A percentile compares a stretch with the other conserved stretches of the same genome.
Evolutionary conservation across 768 basidiomycete genomes (phyloP).

Genomic region (Podaxis sp.): DNA sequence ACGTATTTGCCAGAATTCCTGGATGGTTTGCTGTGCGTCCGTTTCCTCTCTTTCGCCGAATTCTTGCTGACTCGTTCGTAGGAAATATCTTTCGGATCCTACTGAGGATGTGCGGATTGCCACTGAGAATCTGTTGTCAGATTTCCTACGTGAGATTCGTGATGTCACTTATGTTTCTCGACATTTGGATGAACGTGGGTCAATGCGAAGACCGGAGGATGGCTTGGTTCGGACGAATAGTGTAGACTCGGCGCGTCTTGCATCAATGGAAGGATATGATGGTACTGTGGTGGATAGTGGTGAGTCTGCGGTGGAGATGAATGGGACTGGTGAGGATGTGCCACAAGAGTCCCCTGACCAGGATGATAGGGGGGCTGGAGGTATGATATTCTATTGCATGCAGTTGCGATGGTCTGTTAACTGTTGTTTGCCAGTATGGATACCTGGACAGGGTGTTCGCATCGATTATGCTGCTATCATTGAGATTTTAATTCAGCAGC

Average conservation of each 20-base stretch:
- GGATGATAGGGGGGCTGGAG: constrained; percentile 63
- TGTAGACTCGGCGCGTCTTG: not conserved
- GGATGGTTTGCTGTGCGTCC: constrained; percentile 86
- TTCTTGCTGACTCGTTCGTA: constrained; percentile 27
- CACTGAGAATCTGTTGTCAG: constrained; percentile 85
- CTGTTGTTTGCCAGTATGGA: constrained; percentile 57
- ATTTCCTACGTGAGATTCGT: constrained; percentile 88
- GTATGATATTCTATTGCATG: constrained; percentile 35
- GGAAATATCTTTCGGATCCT: constrained; percentile 94
- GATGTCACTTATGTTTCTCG: constrained; percentile 78
- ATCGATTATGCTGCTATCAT: constrained; percentile 92
- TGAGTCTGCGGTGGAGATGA: constrained; percentile 58
- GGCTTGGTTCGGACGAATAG: constrained; percentile 15
- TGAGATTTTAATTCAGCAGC: constrained; percentile 87
- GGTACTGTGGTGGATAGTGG: constrained; percentile 39
- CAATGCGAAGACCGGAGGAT: constrained; percentile 39
- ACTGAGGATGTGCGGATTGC: constrained; percentile 91
- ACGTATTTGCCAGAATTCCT: constrained; percentile 94
- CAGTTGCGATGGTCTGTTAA: constrained; percentile 14
- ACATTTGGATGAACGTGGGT: constrained; percentile 58
- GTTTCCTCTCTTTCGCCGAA: constrained; percentile 12
- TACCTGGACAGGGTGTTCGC: constrained; percentile 90
- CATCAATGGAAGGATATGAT: not conserved
- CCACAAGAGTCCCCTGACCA: constrained; percentile 30
- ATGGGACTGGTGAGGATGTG: constrained; percentile 45